Base-by-base conservation (phyloP, 75 land plant species). In the Pinus albicaulis region DNA sequence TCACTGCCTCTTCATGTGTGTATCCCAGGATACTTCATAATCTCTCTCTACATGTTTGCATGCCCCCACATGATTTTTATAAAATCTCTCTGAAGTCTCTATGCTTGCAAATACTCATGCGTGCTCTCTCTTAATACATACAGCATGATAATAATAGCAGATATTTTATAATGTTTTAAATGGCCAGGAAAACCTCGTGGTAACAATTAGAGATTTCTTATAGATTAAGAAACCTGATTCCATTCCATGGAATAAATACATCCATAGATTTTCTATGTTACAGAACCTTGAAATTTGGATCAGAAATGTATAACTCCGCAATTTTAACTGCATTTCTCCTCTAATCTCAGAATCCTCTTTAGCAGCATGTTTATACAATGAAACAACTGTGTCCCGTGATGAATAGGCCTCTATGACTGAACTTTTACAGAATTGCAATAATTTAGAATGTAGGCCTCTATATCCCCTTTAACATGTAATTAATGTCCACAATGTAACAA, bases 341-440 rank as follows among this genome's bases (percentile, higher is more conserved):
- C 4, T 16, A 64, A 34, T 64, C 7, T 64, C 34, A 20, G 34
- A 19, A 31, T 48, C 53, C 10, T 34, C 38, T 64, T 64, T 64
- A 62, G 17, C 31, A 24, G 36, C 66, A 63, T 63, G 36, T 28
- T 28, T 13, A 34, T 64, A 31, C 38, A 64, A 64, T 34, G 38
- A 64, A 64, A 28, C 34, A 64, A 34, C 19, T 63, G 26, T 36
- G 31, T 20, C 68, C 38, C n/a, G 1, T 57, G 59, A 41, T 41
- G 53, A 68, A 12, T 41, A 11, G 2, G 17, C 22, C 22, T 65
- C 41, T 38, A 16, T 68, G 41, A 6, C 41, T 68, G 1, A 68
- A 8, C 23, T 36, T 68, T 66, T 68, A 38, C 71, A 68, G n/a
- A 68, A 23, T 41, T 68, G 41, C 52, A 68, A 68, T 68, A n/a